phyloP scores from a whole-genome alignment of 2,329 filamentous ascomycete genomes.

The Hypoxylon sp. region DNA sequence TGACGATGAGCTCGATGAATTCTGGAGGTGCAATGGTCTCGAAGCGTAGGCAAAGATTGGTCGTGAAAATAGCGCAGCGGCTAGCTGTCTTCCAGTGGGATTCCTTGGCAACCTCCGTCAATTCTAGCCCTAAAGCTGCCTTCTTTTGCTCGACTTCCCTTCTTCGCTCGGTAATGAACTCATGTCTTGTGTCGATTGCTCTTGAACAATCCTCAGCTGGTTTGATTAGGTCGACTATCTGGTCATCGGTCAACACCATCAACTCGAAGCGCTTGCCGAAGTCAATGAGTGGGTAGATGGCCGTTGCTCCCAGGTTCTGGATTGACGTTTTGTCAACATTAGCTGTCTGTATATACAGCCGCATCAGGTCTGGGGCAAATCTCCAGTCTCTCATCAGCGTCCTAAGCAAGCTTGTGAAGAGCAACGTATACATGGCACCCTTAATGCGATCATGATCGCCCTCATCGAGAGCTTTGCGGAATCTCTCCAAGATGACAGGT shows the following conservation, averaged over 20 bases:
- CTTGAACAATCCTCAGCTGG: slow-evolving; percentile 74
- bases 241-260: slow-evolving; percentile 83
- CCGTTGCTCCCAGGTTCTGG: slow-evolving; percentile 85
- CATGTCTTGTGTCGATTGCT: slow-evolving; percentile 74
- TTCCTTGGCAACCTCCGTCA: slow-evolving; percentile 80
- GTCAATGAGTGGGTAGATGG: slow-evolving; percentile 88
- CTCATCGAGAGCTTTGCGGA: slow-evolving; percentile 81
- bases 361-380: slow-evolving; percentile 90
- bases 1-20: slow-evolving; percentile 85
- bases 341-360: slow-evolving; percentile 89
- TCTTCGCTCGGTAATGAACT: slow-evolving; percentile 81
- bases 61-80: slow-evolving; percentile 88
- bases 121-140: slow-evolving; percentile 80
- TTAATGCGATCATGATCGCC: slow-evolving; percentile 94
- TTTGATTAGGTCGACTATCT: slow-evolving; percentile 77
- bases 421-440: slow-evolving; percentile 89
- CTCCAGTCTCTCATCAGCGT: slow-evolving; percentile 94
- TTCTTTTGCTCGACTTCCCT: slow-evolving; percentile 87
- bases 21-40: slow-evolving; percentile 84
- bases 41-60: slow-evolving; percentile 92
- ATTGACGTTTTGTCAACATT: slow-evolving; percentile 95
- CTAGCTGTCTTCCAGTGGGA: slow-evolving; percentile 98
- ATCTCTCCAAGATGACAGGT: slow-evolving; percentile 82
- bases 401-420: slow-evolving; percentile 90
- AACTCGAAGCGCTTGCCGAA: slow-evolving; percentile 91